Base-by-base conservation (phyloP, 345 rosid species). In the Citrus mangshanensis region DNA sequence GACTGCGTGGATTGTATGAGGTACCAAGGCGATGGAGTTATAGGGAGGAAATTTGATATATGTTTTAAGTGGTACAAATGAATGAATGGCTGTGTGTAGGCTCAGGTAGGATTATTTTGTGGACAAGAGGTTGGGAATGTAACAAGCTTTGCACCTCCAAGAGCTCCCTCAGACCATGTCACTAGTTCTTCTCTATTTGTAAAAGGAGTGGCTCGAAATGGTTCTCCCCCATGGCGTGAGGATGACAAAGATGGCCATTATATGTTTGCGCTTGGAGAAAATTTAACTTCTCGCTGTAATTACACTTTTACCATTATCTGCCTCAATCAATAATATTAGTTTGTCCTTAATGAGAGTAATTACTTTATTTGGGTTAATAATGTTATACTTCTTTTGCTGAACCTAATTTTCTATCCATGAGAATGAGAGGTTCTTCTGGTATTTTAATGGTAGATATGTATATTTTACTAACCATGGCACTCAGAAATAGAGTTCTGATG, bases 241-340 rank as follows among this genome's bases (percentile, higher is more conserved):
- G 97, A 94, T 88, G 97, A 94, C 94, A 94, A 93, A 82, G 97
- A 94, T 89, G 97, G 97, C 62, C 98, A 95, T 95, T 95, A 89
- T 93, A 90, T 89, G 95, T 95, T 95, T 93, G 96, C 91, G 82
- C 84, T 91, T 76, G 98, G 98, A 87, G 97, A 94, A 75, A 91
- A 89, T 91, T 89, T 94, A 89, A 90, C 95, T 63, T 86, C 95
- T 63, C 98, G 97, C 95, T 94, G 98, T 91, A 94, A 94, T 86
- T 88, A 72, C 86, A 82, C 95, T 91, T 91, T 87, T 76, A 80
- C 88, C 78, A 82, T 80, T 80, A 60, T 77, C 78, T 64, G 61
- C 32, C 70, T 75, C 30, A 22, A 13, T 75, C 46, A 46, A 30
- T 49, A 70, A 63, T 75, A 63, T 62, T 63, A 30, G 65, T 28